phyloP scores from a whole-genome alignment of 371 early-diverging fungal species.

The Circinella umbellata region DNA sequence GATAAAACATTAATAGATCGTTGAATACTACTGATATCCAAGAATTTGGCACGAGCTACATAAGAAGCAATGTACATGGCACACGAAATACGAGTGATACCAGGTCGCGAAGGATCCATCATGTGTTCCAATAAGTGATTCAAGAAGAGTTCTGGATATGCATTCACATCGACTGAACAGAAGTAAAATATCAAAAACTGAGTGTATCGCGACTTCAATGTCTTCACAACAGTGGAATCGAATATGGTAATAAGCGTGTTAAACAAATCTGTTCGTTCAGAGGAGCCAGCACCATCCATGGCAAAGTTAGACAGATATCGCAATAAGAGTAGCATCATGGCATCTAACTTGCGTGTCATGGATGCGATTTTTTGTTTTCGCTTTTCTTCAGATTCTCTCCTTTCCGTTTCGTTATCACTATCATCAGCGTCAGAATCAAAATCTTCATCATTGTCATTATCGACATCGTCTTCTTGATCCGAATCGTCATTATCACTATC shows the following conservation, averaged over 20 bases:
- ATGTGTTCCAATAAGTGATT: conserved; percentile 75
- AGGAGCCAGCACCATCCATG: conserved; percentile 10
- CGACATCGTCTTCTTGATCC: conserved; percentile 35
- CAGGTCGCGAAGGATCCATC: conserved; percentile 61
- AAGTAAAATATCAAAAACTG: conserved; percentile 92
- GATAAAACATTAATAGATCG: conserved; percentile 69
- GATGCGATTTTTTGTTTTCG: conserved; percentile 58
- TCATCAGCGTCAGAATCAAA: conserved; percentile 30
- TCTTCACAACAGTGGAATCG: conserved; percentile 80
- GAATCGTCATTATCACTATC: conserved; percentile 35
- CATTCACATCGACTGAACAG: conserved; percentile 64
- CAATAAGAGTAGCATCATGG: conserved; percentile 77
- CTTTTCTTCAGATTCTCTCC: conserved; percentile 28
- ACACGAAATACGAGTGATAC: conserved; percentile 79
- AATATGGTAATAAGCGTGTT: conserved; percentile 76
- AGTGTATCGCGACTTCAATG: conserved; percentile 88
- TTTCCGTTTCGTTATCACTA: conserved; percentile 9
- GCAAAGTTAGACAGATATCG: conserved; percentile 52
- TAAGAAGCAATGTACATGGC: conserved; percentile 88
- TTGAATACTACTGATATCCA: conserved; percentile 66
- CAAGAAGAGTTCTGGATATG: conserved; percentile 79
- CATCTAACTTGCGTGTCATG: conserved; percentile 85
- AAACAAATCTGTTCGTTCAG: conserved; percentile 60
- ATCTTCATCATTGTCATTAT: conserved; percentile 35
- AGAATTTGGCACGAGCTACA: conserved; percentile 87